These are phyloP conservation scores for Pseudogymnoascus sp. DNA, from an alignment of 2,329 filamentous ascomycete species.

Conservation along the genomic window DNA sequence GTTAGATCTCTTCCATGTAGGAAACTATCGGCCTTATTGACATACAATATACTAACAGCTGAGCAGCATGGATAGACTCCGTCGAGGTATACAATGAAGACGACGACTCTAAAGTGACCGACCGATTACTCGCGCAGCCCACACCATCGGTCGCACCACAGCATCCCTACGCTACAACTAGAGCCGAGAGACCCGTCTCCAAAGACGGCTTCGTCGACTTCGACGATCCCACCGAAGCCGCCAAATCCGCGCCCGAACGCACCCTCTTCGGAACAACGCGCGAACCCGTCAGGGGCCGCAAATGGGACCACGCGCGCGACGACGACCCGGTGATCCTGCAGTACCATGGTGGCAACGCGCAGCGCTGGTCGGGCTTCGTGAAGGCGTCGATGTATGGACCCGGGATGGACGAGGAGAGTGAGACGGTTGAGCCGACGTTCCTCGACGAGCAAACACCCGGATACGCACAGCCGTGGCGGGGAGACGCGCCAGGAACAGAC, in stretches of 20 bases:
- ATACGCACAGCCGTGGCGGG: slow-evolving; percentile 31
- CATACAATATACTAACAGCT: slow-evolving; percentile 14
- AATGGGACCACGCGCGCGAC: slow-evolving; percentile 33
- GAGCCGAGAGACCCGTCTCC: slow-evolving; percentile 2
- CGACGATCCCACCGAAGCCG: slow-evolving; percentile 22
- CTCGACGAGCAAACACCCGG: slow-evolving; percentile 29
- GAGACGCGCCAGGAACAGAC: slow-evolving; percentile 26
- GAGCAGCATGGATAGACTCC: slow-evolving; percentile 31
- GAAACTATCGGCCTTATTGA: neutral
- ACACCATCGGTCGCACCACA: slow-evolving; percentile 26
- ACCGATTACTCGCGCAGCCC: slow-evolving; percentile 23
- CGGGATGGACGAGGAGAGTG: slow-evolving; percentile 23
- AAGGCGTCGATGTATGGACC: slow-evolving; percentile 30
- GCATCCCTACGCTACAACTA: slow-evolving; percentile 24
- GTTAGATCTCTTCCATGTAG: slow-evolving; percentile 7
- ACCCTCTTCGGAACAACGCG: slow-evolving; percentile 29
- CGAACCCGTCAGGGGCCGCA: slow-evolving; percentile 30
- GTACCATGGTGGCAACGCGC: slow-evolving; percentile 20
- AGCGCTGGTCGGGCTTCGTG: slow-evolving; percentile 29
- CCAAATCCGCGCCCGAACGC: slow-evolving; percentile 24
- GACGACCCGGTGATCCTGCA: slow-evolving; percentile 31
- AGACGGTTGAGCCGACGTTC: slow-evolving; percentile 26
- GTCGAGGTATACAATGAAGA: slow-evolving; percentile 27
- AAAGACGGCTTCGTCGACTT: slow-evolving; percentile 30
- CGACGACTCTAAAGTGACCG: slow-evolving; percentile 18